These are phyloP conservation scores for Chrysochromulina tobinii DNA, from an alignment of 78 protist genomes.

Conservation along the genomic window DNA sequence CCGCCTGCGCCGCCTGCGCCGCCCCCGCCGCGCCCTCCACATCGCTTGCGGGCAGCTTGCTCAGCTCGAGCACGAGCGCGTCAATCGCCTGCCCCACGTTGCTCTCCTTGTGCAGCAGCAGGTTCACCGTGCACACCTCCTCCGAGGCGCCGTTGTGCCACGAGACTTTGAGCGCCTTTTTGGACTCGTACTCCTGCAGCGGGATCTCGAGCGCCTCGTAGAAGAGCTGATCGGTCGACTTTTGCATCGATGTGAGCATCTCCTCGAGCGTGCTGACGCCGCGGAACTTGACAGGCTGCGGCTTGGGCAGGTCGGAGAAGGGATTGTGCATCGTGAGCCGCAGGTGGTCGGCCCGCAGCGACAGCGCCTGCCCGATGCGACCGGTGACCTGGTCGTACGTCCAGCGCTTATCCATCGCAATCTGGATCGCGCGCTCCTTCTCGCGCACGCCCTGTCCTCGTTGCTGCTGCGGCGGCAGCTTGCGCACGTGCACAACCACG, in stretches of 20 bases:
- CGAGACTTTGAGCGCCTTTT: neutral
- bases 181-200: neutral
- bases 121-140: neutral
- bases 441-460: neutral
- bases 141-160: neutral
- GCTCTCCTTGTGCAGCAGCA: constrained; percentile 3
- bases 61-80: neutral
- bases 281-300: constrained; percentile 8
- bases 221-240: neutral
- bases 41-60: neutral
- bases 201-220: neutral
- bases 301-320: constrained; percentile 23
- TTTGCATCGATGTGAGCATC: neutral
- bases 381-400: neutral
- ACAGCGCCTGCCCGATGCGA: neutral
- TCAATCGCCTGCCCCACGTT: neutral
- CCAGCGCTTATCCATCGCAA: constrained; percentile 13
- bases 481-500: neutral
- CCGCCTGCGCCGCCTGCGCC: neutral
- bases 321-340: constrained; percentile 16
- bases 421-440: neutral
- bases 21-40: neutral
- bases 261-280: neutral
- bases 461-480: neutral
- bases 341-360: neutral